A percentile compares a stretch with the other conserved stretches of the same genome.
phyloP scores from a whole-genome alignment of 1,284 basidiomycete species.

The Wallemia mellicola region DNA sequence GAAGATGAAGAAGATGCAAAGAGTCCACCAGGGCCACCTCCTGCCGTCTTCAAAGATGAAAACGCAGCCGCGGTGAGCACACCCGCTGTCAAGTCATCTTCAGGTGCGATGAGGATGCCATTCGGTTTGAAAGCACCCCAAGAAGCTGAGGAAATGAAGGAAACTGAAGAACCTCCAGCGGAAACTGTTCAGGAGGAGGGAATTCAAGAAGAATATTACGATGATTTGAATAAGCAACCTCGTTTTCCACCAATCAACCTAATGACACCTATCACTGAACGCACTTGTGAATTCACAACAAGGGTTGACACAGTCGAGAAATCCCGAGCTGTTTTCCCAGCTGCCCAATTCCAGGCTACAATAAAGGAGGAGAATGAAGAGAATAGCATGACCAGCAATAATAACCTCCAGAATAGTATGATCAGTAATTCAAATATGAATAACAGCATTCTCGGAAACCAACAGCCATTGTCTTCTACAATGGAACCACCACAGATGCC shows the following conservation, averaged over 20 bases:
- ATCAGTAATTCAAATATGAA: not conserved
- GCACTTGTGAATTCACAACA: conserved; percentile 54
- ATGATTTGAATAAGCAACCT: conserved; percentile 24
- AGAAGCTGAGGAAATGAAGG: conserved; percentile 8
- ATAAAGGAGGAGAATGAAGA: not conserved
- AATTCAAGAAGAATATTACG: conserved; percentile 7
- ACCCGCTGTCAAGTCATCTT: conserved; percentile 6
- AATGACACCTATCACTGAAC: conserved; percentile 83
- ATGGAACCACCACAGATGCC: not conserved
- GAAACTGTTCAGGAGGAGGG: not conserved
- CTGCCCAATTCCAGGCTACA: not conserved
- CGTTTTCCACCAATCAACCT: conserved; percentile 27
- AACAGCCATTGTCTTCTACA: no score
- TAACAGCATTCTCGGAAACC: no score
- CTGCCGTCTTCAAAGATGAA: conserved; percentile 3
- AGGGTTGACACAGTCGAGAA: conserved; percentile 2
- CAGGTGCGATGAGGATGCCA: conserved; percentile 6
- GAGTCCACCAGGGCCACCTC: no score
- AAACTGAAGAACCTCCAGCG: conserved; percentile 7
- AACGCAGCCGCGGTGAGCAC: conserved; percentile 4
- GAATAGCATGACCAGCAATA: not conserved
- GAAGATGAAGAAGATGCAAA: no score
- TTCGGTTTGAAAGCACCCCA: conserved; percentile 4
- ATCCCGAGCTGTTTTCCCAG: conserved; percentile 6
- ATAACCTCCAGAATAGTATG: not conserved